Evolutionary conservation across 1,284 basidiomycete species (phyloP), one percentile per base, ranked within the genome.

Genomic region (Fomitiporia mediterranea): DNA sequence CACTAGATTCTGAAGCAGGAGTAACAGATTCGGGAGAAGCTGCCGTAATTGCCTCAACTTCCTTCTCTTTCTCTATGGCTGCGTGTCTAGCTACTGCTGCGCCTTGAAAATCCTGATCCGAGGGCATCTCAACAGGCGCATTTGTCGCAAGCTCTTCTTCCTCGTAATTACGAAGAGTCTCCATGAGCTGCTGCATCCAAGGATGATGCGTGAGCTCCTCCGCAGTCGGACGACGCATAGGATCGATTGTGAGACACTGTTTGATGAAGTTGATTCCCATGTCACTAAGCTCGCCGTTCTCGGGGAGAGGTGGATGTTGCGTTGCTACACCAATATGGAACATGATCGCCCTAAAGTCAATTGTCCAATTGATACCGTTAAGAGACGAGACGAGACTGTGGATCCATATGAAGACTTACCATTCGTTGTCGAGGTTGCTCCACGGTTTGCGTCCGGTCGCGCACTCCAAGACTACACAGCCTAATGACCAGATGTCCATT

Each of bases 321-420:
- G 94, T 96, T 1, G 96, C 93, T 56, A 98, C 94, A 51, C 96
- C 95, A 51, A 98, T 98, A 69, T 98, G 95, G 79, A 98, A 98
- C 95, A 98, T 98, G 73, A 98, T 96, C 4, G 94, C 94, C 93
- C 92, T 92, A n/a, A n/a, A n/a, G n/a, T n/a, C n/a, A n/a, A n/a
- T n/a, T n/a, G n/a, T n/a, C n/a, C n/a, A n/a, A 55, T 4, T 53
- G 28, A 49, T 56, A 49, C 54, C 42, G 50, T 34, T 25, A n/a
- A 46, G 53, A 42, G 34, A 13, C 52, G 17, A 42, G n/a, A 13
- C 42, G 27, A 23, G 62, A 11, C 19, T n/a, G 23, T 15, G 19
- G 37, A 39, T 25, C 8, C 32, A 17, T 27, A 11, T 2, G 11
- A 17, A n/a, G 8, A 68, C 84, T 61, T 63, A 93, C 95, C 97